These are phyloP conservation scores for Lactarius deliciosus DNA, from an alignment of 768 basidiomycete species.

Conservation along the genomic window DNA sequence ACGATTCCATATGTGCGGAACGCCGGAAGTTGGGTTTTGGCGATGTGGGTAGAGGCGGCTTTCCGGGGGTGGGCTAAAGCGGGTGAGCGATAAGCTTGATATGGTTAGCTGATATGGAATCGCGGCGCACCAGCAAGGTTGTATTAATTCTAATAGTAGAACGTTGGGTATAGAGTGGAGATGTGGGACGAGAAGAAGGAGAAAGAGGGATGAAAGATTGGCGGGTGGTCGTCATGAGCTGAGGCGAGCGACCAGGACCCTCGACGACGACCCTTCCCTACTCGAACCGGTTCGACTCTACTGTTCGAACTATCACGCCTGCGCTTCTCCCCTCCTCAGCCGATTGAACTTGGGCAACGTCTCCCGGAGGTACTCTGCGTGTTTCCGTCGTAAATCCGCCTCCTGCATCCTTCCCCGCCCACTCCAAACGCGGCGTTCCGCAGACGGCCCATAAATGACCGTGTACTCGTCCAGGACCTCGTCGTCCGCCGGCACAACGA, in stretches of 20 bases:
- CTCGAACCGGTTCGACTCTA: neutral
- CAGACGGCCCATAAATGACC: conserved; percentile 74
- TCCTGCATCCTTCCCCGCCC: conserved; percentile 84
- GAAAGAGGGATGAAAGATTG: conserved; percentile 53
- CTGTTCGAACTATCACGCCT: conserved; percentile 17
- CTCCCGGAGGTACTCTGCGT: conserved; percentile 88
- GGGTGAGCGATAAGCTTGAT: conserved; percentile 12
- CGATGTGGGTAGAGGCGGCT: conserved; percentile 47
- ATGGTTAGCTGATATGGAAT: neutral
- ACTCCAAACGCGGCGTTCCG: conserved; percentile 79
- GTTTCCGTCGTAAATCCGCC: conserved; percentile 78
- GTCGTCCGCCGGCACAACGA: conserved; percentile 75
- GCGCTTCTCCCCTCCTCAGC: conserved; percentile 37
- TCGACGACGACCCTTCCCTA: neutral
- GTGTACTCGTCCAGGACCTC: conserved; percentile 82
- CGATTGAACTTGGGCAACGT: conserved; percentile 90
- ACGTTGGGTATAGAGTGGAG: neutral
- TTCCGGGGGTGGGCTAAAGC: conserved; percentile 28
- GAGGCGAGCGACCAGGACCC: neutral
- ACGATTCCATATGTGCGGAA: conserved; percentile 28
- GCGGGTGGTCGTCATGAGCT: conserved; percentile 20
- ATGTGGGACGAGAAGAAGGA: conserved; percentile 27
- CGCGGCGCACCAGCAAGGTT: conserved; percentile 16
- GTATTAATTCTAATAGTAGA: conserved; percentile 18
- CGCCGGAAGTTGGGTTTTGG: conserved; percentile 50